Base-by-base conservation (phyloP, 2,329 filamentous ascomycete species). In the Fusarium fracticaudum region DNA sequence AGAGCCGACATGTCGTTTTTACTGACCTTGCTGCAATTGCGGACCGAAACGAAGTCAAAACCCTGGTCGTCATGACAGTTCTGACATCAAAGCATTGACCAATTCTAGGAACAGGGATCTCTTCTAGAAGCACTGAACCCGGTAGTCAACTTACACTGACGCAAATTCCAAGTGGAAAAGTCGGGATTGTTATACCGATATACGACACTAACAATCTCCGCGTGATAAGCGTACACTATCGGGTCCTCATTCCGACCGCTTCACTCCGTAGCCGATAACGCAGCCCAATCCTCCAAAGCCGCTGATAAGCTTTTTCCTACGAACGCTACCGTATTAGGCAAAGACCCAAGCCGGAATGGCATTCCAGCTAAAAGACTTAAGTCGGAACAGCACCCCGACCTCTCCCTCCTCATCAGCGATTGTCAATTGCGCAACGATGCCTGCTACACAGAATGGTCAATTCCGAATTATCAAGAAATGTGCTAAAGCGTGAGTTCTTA, bases 311-410 rank as follows among this genome's bases (percentile, higher is more conserved):
- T 45, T 47, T 47, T 51, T 31, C 22, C 15, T 48, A 45, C 57
- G 29, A 54, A 24, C 38, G 37, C 68, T 71, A 41, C 71, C 67
- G 4, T 9, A 69, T 64, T 63, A 58, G 68, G 75, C 31, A 66
- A 71, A 44, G 50, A 31, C 24, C 18, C 7, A 12, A 22, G 26
- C 51, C 70, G 68, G 62, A 53, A 67, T 37, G 35, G 7, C 24
- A 38, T 64, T 61, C 50, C 55, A 60, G 31, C 26, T 15, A 33
- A 57, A 45, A 60, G 48, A 62, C 66, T 70, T 68, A 72, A 76
- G 67, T 76, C 76, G 76, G 76, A 68, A 78, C 50, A 53, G 26
- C 38, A 63, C 76, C 72, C 76, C 76, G 75, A 77, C 71, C n/a
- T 61, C 50, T 40, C 29, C 29, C 26, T 29, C 17, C n/a, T 20